Evolutionary conservation across 768 basidiomycete genomes (phyloP).

Genomic region (Suillus lakei): DNA sequence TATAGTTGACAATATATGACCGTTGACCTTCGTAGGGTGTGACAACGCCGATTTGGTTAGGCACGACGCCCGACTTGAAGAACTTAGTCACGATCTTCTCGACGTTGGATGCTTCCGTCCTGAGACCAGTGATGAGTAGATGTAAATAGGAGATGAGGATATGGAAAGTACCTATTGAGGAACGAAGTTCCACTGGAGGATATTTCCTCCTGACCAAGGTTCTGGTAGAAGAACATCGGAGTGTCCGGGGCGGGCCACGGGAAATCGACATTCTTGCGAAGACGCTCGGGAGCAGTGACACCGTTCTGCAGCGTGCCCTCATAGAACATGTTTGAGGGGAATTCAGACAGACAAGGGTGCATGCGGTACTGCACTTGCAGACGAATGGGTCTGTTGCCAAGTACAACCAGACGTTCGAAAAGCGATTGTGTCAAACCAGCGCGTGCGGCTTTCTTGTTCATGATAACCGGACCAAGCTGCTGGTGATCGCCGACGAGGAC

Average conservation of each 20-base stretch:
- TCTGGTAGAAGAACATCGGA: conserved; percentile 99
- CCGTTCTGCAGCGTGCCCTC: conserved; percentile 99
- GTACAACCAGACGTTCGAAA: conserved; percentile 95
- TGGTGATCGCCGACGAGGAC: conserved; percentile 97
- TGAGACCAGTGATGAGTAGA: conserved; percentile 33
- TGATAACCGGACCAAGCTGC: conserved; percentile 98
- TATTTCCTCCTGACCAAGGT: conserved; percentile 97
- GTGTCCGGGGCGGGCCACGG: conserved; percentile 98
- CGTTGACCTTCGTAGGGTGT: conserved; percentile 99
- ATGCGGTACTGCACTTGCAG: conserved; percentile 99
- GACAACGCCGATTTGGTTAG: conserved; percentile 95
- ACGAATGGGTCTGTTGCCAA: conserved; percentile 95
- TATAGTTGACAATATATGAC: conserved; percentile 98
- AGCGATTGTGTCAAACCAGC: conserved; percentile 98
- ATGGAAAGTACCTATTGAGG: conserved; percentile 74
- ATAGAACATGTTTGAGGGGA: conserved; percentile 99
- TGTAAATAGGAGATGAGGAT: conserved; percentile 3
- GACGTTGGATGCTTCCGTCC: conserved; percentile 98
- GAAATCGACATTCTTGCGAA: conserved; percentile 98
- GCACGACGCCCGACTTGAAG: conserved; percentile 98
- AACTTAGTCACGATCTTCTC: conserved; percentile 99
- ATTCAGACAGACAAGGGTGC: conserved; percentile 99
- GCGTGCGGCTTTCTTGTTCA: conserved; percentile 99
- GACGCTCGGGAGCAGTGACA: conserved; percentile 95
- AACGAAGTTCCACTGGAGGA: conserved; percentile 98